Base-by-base conservation (phyloP, 75 land plant genomes). In the Picea glauca region DNA sequence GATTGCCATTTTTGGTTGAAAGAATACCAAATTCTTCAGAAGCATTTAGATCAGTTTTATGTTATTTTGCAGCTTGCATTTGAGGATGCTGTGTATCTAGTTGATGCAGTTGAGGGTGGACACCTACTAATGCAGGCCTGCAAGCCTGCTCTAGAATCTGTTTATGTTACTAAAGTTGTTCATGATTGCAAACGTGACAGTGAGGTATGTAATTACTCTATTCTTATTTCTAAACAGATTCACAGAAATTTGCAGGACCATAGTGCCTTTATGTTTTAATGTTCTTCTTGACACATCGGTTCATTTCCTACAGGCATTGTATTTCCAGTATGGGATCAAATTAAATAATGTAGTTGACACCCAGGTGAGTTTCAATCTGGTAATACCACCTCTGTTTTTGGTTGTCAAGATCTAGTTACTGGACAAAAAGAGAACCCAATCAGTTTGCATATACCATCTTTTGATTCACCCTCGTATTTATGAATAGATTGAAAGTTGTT, bases 161-260 rank as follows among this genome's bases (percentile, higher is more conserved):
- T 76, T 62, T 83, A 88, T 81, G 78, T 96, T 79, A 92, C 86
- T 31, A 96, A 96, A 89, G 93, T 96, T 78, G 89, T 94, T 85
- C 98, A 96, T 78, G 96, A 96, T 74, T 96, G 97, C 87, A 96
- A 94, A 83, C 91, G 94, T 46, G 99, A 96, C 84, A 96, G 97
- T 81, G 99, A 94, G 96, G 98, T 93, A 62, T 78, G 58, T 63
- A 76, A 26, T 82, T 50, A 68, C 50, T 46, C 76, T n/a, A n/a
- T 60, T 81, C 50, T 74, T 20, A 15, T 46, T n/a, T 32, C 56
- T 26, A 31, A 15, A 9, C 12, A 50, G 56, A 67, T 74, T 63
- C 54, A 58, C 4, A 32, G 33, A 54, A 30, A 32, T 13, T 58
- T 7, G 43, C 21, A 77, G 60, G 26, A n/a, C 59, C 12, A 15